These are phyloP conservation scores for Starmerella roubikii DNA, from an alignment of 805 yeast species.

Conservation along the genomic window DNA sequence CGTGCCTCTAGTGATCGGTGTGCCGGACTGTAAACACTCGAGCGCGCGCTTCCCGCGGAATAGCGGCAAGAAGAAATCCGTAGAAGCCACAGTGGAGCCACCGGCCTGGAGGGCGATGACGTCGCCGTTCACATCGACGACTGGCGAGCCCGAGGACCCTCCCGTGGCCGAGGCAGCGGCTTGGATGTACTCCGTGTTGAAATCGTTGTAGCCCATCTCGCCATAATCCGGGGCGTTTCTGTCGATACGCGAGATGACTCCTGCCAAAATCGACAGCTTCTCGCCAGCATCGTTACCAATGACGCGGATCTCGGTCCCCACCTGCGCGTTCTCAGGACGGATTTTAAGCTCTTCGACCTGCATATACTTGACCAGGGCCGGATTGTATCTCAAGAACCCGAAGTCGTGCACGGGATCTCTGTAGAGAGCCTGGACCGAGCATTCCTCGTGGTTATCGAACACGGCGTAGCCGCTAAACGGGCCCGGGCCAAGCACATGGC, in stretches of 20 bases:
- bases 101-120: conserved; percentile 93
- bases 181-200: conserved; percentile 86
- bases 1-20: conserved; percentile 72
- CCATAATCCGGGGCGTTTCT: conserved; percentile 95
- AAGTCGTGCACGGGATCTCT: conserved; percentile 94
- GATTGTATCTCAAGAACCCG: conserved; percentile 74
- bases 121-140: conserved; percentile 74
- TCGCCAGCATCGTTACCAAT: conserved; percentile 97
- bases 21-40: conserved; percentile 45
- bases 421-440: conserved; percentile 69
- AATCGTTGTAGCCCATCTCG: conserved; percentile 73
- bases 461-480: conserved; percentile 86
- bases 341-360: conserved; percentile 49
- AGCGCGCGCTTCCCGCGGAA: conserved; percentile 74
- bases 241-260: conserved; percentile 70
- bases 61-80: conserved; percentile 83
- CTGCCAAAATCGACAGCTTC: conserved; percentile 74
- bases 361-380: conserved; percentile 59
- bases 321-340: conserved; percentile 69
- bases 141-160: conserved; percentile 93
- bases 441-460: conserved; percentile 89
- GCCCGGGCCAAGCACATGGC: conserved; percentile 93
- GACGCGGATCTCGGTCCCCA: conserved; percentile 88
- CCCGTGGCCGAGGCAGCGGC: conserved; percentile 96
- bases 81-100: conserved; percentile 80